Percentiles rank a stretch among this genome's conserved stretches.
Conservation (phyloP, 352 stramenopile genomes). For the Aphanomyces cochlioides region DNA sequence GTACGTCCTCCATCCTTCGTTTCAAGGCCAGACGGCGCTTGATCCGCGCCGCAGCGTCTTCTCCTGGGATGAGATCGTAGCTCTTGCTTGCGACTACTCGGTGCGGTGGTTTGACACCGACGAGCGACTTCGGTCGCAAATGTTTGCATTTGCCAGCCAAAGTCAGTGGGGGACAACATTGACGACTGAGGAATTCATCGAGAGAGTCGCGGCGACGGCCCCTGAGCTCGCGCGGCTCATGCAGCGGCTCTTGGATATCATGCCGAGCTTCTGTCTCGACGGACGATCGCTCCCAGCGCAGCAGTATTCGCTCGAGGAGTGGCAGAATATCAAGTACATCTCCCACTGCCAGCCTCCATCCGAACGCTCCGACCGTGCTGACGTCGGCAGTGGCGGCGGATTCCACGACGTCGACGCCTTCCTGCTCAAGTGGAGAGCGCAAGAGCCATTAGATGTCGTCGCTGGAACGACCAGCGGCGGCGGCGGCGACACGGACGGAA, state of each 20-base stretch:
- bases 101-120: conserved; percentile 45
- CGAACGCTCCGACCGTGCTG: not conserved
- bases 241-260: conserved; percentile 38
- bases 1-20: conserved; percentile 53
- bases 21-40: conserved; percentile 41
- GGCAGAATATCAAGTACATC: conserved; percentile 16
- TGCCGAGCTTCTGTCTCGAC: conserved; percentile 7
- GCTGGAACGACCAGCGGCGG: not conserved
- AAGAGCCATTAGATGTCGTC: not conserved
- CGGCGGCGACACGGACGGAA: not conserved
- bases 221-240: conserved; percentile 53
- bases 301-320: not conserved
- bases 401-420: not conserved
- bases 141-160: conserved; percentile 63
- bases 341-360: not conserved
- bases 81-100: conserved; percentile 59
- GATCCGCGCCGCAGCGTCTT: conserved; percentile 41
- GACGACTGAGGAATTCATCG: not conserved
- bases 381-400: too few relatives aligned
- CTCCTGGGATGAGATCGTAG: conserved; percentile 58
- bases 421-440: conserved; percentile 12
- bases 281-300: not conserved
- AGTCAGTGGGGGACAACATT: conserved; percentile 35
- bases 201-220: not conserved
- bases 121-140: conserved; percentile 50